Evolutionary conservation across 495 filamentous ascomycete species (phyloP).

Genomic region (Letharia lupina): DNA sequence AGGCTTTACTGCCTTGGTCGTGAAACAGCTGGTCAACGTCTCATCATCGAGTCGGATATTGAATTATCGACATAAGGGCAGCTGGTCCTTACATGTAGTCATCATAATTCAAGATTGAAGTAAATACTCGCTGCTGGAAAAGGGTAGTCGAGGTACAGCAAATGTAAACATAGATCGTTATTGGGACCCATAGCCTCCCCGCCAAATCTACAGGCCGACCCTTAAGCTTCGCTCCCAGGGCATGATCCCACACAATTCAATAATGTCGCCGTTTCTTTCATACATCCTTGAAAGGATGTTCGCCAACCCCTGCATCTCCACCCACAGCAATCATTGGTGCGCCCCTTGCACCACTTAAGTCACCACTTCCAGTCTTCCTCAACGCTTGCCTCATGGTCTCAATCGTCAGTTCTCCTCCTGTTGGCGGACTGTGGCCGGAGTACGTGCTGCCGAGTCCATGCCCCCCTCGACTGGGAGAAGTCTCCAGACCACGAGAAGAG

Average conservation of each 20-base stretch:
- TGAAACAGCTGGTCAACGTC: background rate
- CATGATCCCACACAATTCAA: background rate
- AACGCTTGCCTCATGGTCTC: constrained; percentile 89
- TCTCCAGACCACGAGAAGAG: constrained; percentile 57
- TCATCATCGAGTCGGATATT: background rate
- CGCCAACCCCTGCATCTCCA: constrained; percentile 29
- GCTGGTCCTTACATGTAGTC: background rate
- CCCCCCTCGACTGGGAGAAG: constrained; percentile 42
- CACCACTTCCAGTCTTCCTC: constrained; percentile 71
- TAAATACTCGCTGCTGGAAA: constrained; percentile 12
- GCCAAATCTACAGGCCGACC: background rate
- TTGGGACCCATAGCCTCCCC: background rate
- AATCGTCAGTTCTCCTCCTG: constrained; percentile 64
- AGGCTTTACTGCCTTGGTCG: background rate
- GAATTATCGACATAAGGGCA: background rate
- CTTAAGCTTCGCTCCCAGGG: background rate
- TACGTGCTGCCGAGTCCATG: constrained; percentile 29
- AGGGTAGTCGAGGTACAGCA: constrained; percentile 15
- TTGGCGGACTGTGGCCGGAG: constrained; percentile 37
- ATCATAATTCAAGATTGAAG: constrained; percentile 2
- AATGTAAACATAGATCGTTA: constrained; percentile 15
- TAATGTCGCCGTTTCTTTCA: background rate
- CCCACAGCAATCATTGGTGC: constrained; percentile 52
- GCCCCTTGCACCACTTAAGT: constrained; percentile 56
- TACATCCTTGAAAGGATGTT: constrained; percentile 28